Percentiles rank a stretch among this genome's conserved stretches.
Evolutionary conservation across 352 stramenopile species (phyloP).

Genomic region (Phytophthora ohioensis): DNA sequence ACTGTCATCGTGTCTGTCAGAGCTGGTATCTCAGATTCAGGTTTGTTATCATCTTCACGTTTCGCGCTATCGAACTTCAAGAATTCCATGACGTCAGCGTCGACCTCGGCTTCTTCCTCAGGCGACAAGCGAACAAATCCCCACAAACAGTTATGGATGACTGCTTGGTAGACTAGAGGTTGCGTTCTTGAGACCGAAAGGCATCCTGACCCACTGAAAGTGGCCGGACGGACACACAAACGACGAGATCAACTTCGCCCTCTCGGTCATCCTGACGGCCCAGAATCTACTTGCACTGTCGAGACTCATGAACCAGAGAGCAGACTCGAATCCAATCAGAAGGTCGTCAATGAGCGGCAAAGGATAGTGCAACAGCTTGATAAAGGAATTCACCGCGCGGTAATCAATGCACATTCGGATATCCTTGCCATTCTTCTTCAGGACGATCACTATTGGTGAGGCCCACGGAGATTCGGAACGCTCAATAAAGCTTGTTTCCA

Average conservation of each 20-base stretch:
- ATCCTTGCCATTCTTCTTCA: constrained; percentile 15
- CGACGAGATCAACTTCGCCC: too few relatives aligned
- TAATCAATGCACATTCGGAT: constrained; percentile 19
- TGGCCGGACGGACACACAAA: not conserved
- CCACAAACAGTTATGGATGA: not conserved
- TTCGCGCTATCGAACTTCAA: not conserved
- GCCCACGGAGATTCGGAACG: constrained; percentile 4
- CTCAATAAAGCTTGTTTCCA: constrained; percentile 1
- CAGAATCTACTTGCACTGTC: not conserved
- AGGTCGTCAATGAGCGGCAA: constrained; percentile 10
- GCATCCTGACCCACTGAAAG: not conserved
- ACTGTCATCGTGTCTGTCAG: not conserved
- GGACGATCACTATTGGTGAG: constrained; percentile 10
- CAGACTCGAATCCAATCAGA: constrained; percentile 5
- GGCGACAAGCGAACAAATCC: not conserved
- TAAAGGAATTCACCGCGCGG: constrained; percentile 9
- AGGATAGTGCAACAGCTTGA: constrained; percentile 6
- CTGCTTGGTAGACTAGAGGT: not conserved
- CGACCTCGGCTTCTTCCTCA: not conserved
- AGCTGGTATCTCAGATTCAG: not conserved
- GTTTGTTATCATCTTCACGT: not conserved
- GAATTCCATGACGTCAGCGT: not conserved
- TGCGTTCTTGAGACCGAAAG: not conserved
- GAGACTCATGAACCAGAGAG: not conserved
- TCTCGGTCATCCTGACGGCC: not conserved